Evolutionary conservation across 1,284 basidiomycete species (phyloP).

Genomic region (Ceratorhiza oryzae-sativae): DNA sequence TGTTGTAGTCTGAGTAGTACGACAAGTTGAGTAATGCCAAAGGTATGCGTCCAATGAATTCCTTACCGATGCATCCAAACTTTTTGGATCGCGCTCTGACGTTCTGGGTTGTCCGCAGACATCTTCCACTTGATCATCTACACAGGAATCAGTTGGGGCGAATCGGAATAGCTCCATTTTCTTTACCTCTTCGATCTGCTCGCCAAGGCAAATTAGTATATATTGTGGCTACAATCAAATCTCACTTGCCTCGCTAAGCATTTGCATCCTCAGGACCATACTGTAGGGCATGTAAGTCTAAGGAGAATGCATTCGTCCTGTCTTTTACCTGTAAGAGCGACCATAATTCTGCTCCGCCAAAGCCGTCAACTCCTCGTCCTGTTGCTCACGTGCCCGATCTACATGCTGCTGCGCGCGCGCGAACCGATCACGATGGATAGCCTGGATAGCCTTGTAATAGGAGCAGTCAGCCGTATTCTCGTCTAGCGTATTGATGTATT

Average conservation of each 20-base stretch:
- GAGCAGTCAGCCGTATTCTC: slow-evolving; percentile 64
- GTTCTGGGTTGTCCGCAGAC: slow-evolving; percentile 20
- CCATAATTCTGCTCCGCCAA: slow-evolving; percentile 67
- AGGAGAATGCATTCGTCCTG: background rate
- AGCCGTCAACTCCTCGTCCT: slow-evolving; percentile 64
- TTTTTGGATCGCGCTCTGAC: slow-evolving; percentile 26
- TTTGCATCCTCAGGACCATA: slow-evolving; percentile 64
- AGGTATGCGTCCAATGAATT: background rate
- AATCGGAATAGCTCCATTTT: no score
- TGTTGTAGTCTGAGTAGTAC: slow-evolving; percentile 76
- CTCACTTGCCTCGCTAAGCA: slow-evolving; percentile 51
- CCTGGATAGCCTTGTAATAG: slow-evolving; percentile 66
- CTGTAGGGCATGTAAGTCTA: slow-evolving; percentile 23
- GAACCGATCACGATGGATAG: slow-evolving; percentile 63
- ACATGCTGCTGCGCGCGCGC: slow-evolving; percentile 61
- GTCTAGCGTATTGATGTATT: slow-evolving; percentile 65
- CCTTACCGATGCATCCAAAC: slow-evolving; percentile 34
- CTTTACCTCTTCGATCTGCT: slow-evolving; percentile 26
- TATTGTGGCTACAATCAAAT: background rate
- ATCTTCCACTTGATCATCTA: slow-evolving; percentile 35
- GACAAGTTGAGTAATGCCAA: background rate
- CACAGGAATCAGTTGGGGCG: background rate
- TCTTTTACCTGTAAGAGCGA: slow-evolving; percentile 60
- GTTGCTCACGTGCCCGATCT: slow-evolving; percentile 61
- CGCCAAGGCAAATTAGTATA: background rate